Evolutionary conservation across 2,329 filamentous ascomycete species (phyloP).

Genomic region (Knufia petricola): DNA sequence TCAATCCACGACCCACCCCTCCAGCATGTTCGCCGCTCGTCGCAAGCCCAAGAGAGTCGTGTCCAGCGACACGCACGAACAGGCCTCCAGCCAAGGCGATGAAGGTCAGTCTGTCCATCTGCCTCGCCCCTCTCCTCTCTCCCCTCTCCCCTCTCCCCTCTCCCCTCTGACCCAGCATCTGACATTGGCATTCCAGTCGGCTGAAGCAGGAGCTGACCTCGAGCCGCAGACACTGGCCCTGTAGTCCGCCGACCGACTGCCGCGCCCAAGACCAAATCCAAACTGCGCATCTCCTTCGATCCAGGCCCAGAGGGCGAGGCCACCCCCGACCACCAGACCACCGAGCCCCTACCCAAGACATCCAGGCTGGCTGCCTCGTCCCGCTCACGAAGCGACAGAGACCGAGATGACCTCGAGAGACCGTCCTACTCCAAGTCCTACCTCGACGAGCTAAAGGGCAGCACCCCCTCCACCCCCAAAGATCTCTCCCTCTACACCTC

Average conservation of each 20-base stretch:
- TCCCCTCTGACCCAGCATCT: background rate
- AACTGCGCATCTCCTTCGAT: conserved; percentile 68
- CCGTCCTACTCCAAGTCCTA: conserved; percentile 82
- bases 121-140: no score
- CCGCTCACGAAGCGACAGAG: conserved; percentile 4
- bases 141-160: no score
- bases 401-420: conserved; percentile 28
- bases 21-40: conserved; percentile 46
- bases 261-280: conserved; percentile 60
- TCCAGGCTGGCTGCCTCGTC: conserved; percentile 14
- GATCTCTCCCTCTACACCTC: conserved; percentile 40
- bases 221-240: conserved; percentile 33
- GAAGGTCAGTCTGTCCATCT: conserved; percentile 32
- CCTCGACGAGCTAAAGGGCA: conserved; percentile 72
- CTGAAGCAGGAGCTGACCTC: conserved; percentile 24
- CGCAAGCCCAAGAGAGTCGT: conserved; percentile 48
- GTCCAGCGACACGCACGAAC: conserved; percentile 45
- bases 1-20: background rate
- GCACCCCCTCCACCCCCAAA: conserved; percentile 73
- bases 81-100: conserved; percentile 47
- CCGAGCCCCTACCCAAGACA: conserved; percentile 4
- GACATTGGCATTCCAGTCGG: conserved; percentile 10
- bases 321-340: conserved; percentile 33
- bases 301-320: conserved; percentile 47
- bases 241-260: conserved; percentile 45